These are phyloP conservation scores for Candida easanensis DNA, from an alignment of 805 yeast species.

Conservation along the genomic window DNA sequence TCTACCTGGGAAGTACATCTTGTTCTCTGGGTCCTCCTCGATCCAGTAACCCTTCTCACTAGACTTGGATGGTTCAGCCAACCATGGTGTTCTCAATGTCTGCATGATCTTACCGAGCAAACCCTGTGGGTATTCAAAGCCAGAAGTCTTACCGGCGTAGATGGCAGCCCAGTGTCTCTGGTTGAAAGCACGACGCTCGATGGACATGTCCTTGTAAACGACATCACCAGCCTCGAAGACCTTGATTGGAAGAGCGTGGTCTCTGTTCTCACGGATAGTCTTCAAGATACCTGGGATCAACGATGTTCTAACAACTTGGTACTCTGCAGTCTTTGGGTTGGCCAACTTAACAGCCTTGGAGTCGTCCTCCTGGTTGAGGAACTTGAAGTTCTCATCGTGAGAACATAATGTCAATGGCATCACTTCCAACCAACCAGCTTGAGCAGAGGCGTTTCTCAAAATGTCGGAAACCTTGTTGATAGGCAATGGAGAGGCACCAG, in stretches of 20 bases:
- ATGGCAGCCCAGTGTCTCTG: constrained; percentile 95
- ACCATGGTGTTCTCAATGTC: constrained; percentile 88
- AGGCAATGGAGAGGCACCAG: constrained; percentile 84
- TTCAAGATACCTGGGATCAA: constrained; percentile 92
- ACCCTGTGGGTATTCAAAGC: constrained; percentile 94
- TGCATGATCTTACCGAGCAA: constrained; percentile 92
- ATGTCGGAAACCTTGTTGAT: constrained; percentile 90
- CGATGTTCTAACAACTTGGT: constrained; percentile 96
- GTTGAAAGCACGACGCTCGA: constrained; percentile 88
- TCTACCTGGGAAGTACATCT: constrained; percentile 93
- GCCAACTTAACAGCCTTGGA: constrained; percentile 85
- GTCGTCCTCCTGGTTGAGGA: constrained; percentile 72
- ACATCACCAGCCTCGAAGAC: constrained; percentile 96
- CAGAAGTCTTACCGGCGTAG: constrained; percentile 91
- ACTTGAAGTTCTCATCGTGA: constrained; percentile 94
- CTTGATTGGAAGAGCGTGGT: constrained; percentile 90
- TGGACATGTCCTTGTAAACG: constrained; percentile 72
- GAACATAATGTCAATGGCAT: constrained; percentile 94
- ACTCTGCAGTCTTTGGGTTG: constrained; percentile 94
- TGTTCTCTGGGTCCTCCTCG: constrained; percentile 61
- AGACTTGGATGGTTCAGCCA: constrained; percentile 44
- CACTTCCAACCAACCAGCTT: constrained; percentile 94
- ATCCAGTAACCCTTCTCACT: constrained; percentile 83
- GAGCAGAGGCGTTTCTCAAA: constrained; percentile 84
- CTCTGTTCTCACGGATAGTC: constrained; percentile 93